phyloP scores from a whole-genome alignment of 2,329 filamentous ascomycete genomes.

The Immersiporthe knoxdaviesiana region DNA sequence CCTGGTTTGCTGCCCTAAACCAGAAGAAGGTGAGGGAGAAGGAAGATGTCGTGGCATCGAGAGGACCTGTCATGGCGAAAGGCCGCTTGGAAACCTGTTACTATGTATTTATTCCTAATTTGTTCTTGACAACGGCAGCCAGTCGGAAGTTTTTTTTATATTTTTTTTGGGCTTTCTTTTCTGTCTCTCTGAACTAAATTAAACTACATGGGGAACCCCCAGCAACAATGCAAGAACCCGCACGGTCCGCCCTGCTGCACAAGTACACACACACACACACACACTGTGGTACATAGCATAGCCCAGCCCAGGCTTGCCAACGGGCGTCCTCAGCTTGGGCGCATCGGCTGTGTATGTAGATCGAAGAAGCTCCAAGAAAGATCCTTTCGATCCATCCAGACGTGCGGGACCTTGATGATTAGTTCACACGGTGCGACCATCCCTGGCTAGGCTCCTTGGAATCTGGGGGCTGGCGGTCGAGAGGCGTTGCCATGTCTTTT shows the following conservation, averaged over 20 bases:
- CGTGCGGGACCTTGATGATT: not conserved
- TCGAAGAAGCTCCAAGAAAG: not conserved
- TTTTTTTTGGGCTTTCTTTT: too few species aligned
- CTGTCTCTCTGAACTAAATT: not conserved
- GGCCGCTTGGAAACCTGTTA: not conserved
- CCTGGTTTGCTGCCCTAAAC: not conserved
- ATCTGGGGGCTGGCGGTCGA: not conserved
- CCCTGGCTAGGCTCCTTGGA: not conserved
- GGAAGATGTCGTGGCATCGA: not conserved
- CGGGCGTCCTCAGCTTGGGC: not conserved
- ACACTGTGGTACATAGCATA: not conserved
- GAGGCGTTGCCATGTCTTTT: not conserved
- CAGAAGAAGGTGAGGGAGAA: not conserved
- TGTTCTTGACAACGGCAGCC: not conserved
- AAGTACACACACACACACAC: not conserved
- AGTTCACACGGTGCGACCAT: conserved; percentile 2
- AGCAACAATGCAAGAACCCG: not conserved
- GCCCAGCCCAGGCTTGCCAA: not conserved
- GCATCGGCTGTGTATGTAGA: not conserved
- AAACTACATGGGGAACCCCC: not conserved
- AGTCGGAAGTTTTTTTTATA: not conserved
- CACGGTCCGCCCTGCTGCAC: not conserved
- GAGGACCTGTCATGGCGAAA: not conserved
- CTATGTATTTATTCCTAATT: not conserved
- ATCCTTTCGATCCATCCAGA: not conserved